Base-by-base conservation (phyloP, 148 eudicot species). In the Nyssa sinensis region DNA sequence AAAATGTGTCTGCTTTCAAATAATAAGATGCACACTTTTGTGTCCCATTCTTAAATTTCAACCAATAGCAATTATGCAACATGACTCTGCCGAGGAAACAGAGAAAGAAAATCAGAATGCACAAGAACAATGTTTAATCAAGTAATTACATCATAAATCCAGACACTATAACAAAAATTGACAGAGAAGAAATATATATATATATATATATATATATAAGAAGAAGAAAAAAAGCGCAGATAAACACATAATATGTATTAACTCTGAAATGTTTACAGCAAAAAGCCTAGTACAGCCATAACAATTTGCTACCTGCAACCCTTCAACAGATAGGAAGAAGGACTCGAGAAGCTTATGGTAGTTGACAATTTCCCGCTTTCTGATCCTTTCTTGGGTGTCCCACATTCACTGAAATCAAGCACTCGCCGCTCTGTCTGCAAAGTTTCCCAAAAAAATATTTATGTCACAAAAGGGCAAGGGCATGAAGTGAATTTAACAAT, bases 331-430 rank as follows among this genome's bases (percentile, higher is more conserved):
- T 76, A 71, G 44, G 82, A 74, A 32, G 88, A 81, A 9, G 92
- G 88, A 68, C 86, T 88, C 17, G 83, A 75, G 64, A 69, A 81
- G 59, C 75, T 77, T 13, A 57, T 78, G 67, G 73, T 37, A 41
- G 79, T 47, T 34, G 85, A 74, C 24, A 19, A 23, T 49, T 79
- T 82, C 41, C 73, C 84, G 70, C 71, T 70, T 72, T 83, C 86
- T 29, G 39, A 57, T 69, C 65, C 75, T 72, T 86, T 87, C 58
- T 70, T 83, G 28, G 98, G 96, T 41, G 92, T 82, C 34, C 77
- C 94, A 57, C 98, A 93, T 74, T 93, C 94, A 51, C 94, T 89
- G 76, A 93, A 93, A 82, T 93, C 98, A 25, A 93, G 87, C 13
- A 78, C 79, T 6, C 98, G 95, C 51, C 88, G 62, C 82, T 92